Conservation (phyloP, 352 stramenopile species). For the Lagenidium sp. region DNA sequence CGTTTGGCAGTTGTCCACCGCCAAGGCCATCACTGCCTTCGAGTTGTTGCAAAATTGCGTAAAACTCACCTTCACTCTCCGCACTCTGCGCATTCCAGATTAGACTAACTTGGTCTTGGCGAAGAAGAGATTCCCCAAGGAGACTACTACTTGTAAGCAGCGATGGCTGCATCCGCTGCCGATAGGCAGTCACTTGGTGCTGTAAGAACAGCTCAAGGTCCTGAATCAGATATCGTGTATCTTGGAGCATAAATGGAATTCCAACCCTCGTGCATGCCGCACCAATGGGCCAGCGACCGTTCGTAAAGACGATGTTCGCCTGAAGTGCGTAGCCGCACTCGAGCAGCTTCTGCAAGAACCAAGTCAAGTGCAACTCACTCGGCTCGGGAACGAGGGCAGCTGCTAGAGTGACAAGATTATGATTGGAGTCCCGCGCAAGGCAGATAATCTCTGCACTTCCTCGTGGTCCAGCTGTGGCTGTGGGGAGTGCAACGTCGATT, state of each 20-base stretch:
- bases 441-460: constrained; percentile 22
- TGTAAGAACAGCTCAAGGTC: constrained; percentile 13
- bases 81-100: constrained; percentile 31
- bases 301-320: constrained; percentile 24
- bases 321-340: constrained; percentile 33
- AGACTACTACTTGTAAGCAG: neutral
- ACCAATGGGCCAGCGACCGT: constrained; percentile 15
- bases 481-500: no score
- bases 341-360: constrained; percentile 37
- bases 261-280: constrained; percentile 12
- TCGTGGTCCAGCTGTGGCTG: constrained; percentile 20
- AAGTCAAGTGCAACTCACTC: constrained; percentile 18
- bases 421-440: constrained; percentile 25
- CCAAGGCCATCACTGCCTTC: neutral
- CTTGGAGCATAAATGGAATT: constrained; percentile 24
- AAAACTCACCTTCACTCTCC: constrained; percentile 29
- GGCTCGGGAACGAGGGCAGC: constrained; percentile 25
- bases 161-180: neutral
- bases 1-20: no score
- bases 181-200: neutral
- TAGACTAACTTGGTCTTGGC: constrained; percentile 16
- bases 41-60: constrained; percentile 11
- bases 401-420: constrained; percentile 26
- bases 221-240: constrained; percentile 25
- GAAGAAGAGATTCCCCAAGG: neutral